These are phyloP conservation scores for Auricularia cornea DNA, from an alignment of 768 basidiomycete genomes.

Conservation along the genomic window DNA sequence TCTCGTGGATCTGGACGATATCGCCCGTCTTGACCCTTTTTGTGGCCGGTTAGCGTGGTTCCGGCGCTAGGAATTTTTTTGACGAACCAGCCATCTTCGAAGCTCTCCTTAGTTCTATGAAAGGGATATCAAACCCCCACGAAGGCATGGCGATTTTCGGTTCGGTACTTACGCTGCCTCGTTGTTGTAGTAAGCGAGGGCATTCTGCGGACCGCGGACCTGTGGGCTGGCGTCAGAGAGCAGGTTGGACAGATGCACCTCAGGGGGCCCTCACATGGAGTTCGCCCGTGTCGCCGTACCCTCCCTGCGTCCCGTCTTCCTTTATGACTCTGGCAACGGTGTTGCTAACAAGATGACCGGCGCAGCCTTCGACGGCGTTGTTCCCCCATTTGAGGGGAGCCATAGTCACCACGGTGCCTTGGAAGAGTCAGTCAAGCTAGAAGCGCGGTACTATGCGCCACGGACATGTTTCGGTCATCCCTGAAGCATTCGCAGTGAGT, in stretches of 20 bases:
- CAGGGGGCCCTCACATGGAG: conserved; percentile 32
- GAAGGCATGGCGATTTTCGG: no score
- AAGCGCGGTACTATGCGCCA: no score
- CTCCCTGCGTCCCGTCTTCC: conserved; percentile 46
- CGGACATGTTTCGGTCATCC: conserved; percentile 59
- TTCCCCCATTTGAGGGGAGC: conserved; percentile 33
- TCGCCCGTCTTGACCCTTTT: conserved; percentile 57
- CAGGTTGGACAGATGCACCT: no score
- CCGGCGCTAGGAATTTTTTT: no score
- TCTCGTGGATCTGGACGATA: conserved; percentile 45
- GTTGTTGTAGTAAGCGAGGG: conserved; percentile 50
- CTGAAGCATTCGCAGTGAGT: conserved; percentile 21
- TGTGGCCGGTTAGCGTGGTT: background rate
- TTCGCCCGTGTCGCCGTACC: conserved; percentile 53
- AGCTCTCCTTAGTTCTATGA: conserved; percentile 66
- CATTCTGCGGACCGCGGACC: conserved; percentile 43
- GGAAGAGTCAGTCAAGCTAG: background rate
- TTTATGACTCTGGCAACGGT: conserved; percentile 46
- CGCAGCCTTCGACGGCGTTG: conserved; percentile 42
- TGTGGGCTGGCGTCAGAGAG: background rate
- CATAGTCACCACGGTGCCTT: conserved; percentile 27
- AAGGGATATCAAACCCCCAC: no score
- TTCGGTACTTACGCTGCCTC: conserved; percentile 56
- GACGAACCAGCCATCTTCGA: conserved; percentile 47
- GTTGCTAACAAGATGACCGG: conserved; percentile 53